Evolutionary conservation across 352 stramenopile species (phyloP), one percentile per base, ranked within the genome.

Genomic region (Pelagophyceae sp.): DNA sequence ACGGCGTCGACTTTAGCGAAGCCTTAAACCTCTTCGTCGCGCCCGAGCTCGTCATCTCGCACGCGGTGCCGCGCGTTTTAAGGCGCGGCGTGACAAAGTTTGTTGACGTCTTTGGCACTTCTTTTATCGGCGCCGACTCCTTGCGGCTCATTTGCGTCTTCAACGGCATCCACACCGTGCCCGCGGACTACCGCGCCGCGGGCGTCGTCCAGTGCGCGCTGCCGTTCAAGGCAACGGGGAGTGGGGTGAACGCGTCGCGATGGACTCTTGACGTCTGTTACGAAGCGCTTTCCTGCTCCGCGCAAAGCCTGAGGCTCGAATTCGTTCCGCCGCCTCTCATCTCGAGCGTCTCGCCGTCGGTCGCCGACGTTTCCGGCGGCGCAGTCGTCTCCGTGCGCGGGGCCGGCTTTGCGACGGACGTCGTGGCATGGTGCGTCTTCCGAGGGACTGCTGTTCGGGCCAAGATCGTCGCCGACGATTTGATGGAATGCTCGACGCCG

Each of bases 1-100:
- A 76, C 31, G 77, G 77, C 75, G 45, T 77, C 25, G 61, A 81
- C 2, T 27, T 79, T 27, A 76, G 72, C 50, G 37, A 50, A 32
- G 40, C 64, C 25, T 32, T 31, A n/a, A 76, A 11, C 58, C 50
- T 81, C 29, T 3, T 71, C 29, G 50, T 81, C 0, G 64, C 45
- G 50, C 77, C 72, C 11, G 20, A 51, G 51, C 27, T 75, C 29
- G 51, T 75, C 38, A 19, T 75, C 35, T 19, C 20, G 20, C 11
- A 31, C 31, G 35, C 35, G 69, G 31, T 23, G 69, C 51, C 51
- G 19, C 3, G 6, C 29, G 69, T 75, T 15, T 11, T 75, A 11
- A 19, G 29, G 19, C 3, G 27, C 33, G 35, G 51, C 31, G 27
- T 37, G 33, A 29, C 35, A 75, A 75, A 32, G 31, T 38, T 15